Evolutionary conservation across 2,329 filamentous ascomycete species (phyloP), one percentile per base, ranked within the genome.

Genomic region (Colletotrichum tamarilloi): DNA sequence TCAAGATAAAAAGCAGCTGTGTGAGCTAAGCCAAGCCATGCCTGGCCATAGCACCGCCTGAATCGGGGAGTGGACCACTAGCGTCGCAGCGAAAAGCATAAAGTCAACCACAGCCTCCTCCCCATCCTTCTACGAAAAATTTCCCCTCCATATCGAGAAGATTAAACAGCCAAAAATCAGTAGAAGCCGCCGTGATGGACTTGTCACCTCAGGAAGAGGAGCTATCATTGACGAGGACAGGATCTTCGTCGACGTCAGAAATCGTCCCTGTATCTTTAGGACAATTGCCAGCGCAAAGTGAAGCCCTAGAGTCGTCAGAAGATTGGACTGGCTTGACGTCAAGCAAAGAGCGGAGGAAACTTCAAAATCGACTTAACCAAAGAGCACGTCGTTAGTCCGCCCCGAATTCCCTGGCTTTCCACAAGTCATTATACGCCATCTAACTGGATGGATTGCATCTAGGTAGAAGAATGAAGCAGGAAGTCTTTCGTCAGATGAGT

Each of bases 321-420:
- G 42, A 72, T 6, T 72, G 70, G 65, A 68, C 65, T 1, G 70
- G 65, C 19, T 38, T 72, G 24, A 35, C 70, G 12, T 67, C 60
- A 22, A 67, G 67, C 24, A 57, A 67, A 35, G 67, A 72, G 38
- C 49, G 70, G 26, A 62, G 70, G 16, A 68, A 49, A 28, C 66
- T 72, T 19, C 70, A 68, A 38, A 72, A 72, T 52, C 70, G 70
- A 59, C 35, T 72, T 2, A 72, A 72, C 59, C 65, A 72, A 9
- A 38, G 70, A 22, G 70, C 70, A 16, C 65, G 59, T 26, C 69
- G 69, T 72, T 19, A 63, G 69, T 72, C 2, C 28, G 4, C 30
- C 16, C 19, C 19, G 22, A 7, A 32, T 19, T 49, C 22, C 9
- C 7, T 30, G n/a, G n/a, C 4, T 3, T 22, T 14, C 35, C 11